Percentiles rank a stretch among this genome's conserved stretches.
Evolutionary conservation across 495 filamentous ascomycete genomes (phyloP).

Genomic region (Lasiosphaeria hispida): DNA sequence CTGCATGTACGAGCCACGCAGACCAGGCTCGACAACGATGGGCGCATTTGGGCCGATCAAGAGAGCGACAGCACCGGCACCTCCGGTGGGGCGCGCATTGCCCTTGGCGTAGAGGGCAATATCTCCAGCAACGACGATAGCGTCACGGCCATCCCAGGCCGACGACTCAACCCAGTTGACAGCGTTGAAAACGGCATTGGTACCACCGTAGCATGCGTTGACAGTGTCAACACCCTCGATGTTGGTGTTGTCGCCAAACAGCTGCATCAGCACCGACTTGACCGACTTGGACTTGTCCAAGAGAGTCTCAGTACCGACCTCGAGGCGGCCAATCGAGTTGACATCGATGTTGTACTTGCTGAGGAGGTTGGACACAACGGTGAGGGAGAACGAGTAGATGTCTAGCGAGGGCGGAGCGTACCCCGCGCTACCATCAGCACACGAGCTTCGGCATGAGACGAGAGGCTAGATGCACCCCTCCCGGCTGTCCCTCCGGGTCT

Average conservation of each 20-base stretch:
- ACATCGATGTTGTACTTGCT: conserved; percentile 92
- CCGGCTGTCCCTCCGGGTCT: not conserved
- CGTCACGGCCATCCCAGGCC: conserved; percentile 93
- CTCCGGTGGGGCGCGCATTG: conserved; percentile 89
- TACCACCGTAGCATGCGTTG: conserved; percentile 98
- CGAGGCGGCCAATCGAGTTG: conserved; percentile 84
- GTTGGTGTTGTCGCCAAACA: conserved; percentile 85
- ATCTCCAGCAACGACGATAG: conserved; percentile 90
- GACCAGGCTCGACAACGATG: conserved; percentile 84
- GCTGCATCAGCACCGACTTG: conserved; percentile 99
- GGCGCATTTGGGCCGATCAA: conserved; percentile 92
- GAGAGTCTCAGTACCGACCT: conserved; percentile 97
- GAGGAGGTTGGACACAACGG: conserved; percentile 81
- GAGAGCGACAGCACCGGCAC: conserved; percentile 92
- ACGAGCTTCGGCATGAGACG: conserved; percentile 15
- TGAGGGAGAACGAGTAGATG: conserved; percentile 96
- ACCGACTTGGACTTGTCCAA: conserved; percentile 99
- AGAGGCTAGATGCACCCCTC: not conserved
- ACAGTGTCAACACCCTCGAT: conserved; percentile 94
- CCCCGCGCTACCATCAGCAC: conserved; percentile 25
- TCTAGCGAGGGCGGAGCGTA: conserved; percentile 54
- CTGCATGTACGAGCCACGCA: conserved; percentile 87
- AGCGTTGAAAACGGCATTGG: conserved; percentile 95
- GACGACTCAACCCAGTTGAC: conserved; percentile 99
- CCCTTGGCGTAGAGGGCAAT: conserved; percentile 99